These are phyloP conservation scores for Hypoxylon sp. DNA, from an alignment of 2,329 filamentous ascomycete species.

Conservation along the genomic window DNA sequence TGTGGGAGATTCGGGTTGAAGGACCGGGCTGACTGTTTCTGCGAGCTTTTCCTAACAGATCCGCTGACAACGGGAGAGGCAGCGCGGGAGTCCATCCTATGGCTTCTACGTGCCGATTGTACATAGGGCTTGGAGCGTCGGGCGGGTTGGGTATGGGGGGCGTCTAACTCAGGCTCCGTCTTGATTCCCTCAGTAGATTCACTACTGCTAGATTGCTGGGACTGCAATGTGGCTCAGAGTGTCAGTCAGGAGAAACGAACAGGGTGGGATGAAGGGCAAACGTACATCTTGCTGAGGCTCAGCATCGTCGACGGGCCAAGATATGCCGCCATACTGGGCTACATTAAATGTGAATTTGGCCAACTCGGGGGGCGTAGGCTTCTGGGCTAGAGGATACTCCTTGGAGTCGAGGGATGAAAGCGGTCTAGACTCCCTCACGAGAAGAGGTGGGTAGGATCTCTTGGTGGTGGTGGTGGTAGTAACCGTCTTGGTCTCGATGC, in stretches of 20 bases:
- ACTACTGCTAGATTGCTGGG: conserved; percentile 46
- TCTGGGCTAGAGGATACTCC: conserved; percentile 88
- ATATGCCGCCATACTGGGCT: conserved; percentile 70
- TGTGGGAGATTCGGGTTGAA: conserved; percentile 50
- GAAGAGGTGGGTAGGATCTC: conserved; percentile 85
- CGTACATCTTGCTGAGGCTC: conserved; percentile 47
- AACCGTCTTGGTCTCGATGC: conserved; percentile 78
- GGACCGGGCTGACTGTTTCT: conserved; percentile 50
- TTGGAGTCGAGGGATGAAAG: conserved; percentile 84
- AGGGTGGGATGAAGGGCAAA: conserved; percentile 14
- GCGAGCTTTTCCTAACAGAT: conserved; percentile 53
- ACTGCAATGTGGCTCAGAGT: conserved; percentile 46
- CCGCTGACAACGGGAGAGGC: conserved; percentile 55
- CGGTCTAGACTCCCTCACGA: conserved; percentile 79
- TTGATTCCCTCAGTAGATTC: conserved; percentile 51
- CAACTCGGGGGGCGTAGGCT: conserved; percentile 84
- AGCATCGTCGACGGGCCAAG: conserved; percentile 50
- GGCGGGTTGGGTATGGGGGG: conserved; percentile 51
- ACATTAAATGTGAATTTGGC: conserved; percentile 81
- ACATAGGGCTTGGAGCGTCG: conserved; percentile 49
- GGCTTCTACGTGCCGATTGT: conserved; percentile 54
- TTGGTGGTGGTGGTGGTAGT: conserved; percentile 95
- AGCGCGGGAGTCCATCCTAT: conserved; percentile 54
- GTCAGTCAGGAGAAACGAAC: conserved; percentile 34
- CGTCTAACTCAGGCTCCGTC: conserved; percentile 54